Evolutionary conservation across 345 rosid genomes (phyloP).

Genomic region (Pseudoturritis turrita): DNA sequence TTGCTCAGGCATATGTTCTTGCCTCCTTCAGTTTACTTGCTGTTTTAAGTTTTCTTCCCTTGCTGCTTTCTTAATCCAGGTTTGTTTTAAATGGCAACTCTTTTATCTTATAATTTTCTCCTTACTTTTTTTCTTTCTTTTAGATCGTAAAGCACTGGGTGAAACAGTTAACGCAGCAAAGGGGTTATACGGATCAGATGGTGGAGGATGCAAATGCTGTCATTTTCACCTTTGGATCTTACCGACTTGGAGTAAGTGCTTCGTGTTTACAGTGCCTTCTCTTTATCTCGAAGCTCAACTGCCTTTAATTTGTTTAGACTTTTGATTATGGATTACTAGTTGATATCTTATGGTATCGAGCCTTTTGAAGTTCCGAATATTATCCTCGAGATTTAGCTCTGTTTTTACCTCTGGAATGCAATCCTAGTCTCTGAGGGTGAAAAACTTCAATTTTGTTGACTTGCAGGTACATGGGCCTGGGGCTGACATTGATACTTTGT

Average conservation of each 20-base stretch:
- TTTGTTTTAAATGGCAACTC: not conserved
- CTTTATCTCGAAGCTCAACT: not conserved
- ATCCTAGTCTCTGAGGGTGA: not conserved
- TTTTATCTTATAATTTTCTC: not conserved
- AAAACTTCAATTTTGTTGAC: not conserved
- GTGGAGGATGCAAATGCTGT: constrained; percentile 93
- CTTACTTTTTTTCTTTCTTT: not conserved
- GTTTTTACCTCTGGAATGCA: not conserved
- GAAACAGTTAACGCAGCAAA: constrained; percentile 57
- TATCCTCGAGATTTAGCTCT: not conserved
- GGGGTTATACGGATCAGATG: constrained; percentile 83
- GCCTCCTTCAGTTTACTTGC: not conserved
- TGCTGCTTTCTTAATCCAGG: not conserved
- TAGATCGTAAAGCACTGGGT: constrained; percentile 89
- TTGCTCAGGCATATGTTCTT: not conserved
- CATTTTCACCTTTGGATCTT: constrained; percentile 92
- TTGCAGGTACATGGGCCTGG: constrained; percentile 91
- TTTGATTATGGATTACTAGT: not conserved
- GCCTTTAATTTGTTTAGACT: not conserved
- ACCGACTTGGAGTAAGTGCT: constrained; percentile 74
- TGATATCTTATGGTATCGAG: not conserved
- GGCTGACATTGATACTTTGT: constrained; percentile 83
- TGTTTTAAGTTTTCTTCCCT: constrained; percentile 2
- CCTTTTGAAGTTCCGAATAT: not conserved
- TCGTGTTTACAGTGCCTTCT: not conserved